These are phyloP conservation scores for Beauveria australis DNA, from an alignment of 2,329 filamentous ascomycete species.

Conservation along the genomic window DNA sequence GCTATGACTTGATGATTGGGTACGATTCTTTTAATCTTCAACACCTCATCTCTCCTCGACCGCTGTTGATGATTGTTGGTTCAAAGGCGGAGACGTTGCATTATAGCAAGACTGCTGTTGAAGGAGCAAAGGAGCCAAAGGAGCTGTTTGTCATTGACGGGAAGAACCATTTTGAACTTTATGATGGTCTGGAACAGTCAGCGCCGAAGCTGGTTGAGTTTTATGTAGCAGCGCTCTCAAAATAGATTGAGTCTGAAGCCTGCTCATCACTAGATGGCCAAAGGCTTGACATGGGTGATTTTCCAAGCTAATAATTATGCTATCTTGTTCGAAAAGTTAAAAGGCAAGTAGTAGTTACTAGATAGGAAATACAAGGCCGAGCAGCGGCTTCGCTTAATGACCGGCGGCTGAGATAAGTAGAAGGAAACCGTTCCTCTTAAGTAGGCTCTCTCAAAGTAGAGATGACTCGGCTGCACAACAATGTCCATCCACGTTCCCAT, in stretches of 20 bases:
- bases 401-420: too few species aligned
- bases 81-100: not conserved
- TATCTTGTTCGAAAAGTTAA: too few species aligned
- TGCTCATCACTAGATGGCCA: too few species aligned
- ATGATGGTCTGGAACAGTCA: conserved; percentile 14
- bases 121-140: conserved; percentile 14
- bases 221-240: not conserved
- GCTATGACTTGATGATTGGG: not conserved
- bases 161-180: conserved; percentile 14
- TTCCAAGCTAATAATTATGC: too few species aligned
- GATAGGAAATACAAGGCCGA: too few species aligned
- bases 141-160: conserved; percentile 14
- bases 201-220: conserved; percentile 12
- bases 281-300: too few species aligned
- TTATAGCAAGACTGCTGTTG: conserved; percentile 10
- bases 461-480: too few species aligned
- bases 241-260: not conserved
- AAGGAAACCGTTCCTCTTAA: too few species aligned
- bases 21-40: not conserved
- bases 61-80: conserved; percentile 2
- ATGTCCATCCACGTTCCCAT: too few species aligned
- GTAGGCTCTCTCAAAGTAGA: too few species aligned
- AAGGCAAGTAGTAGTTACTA: too few species aligned
- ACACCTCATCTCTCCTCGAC: not conserved
- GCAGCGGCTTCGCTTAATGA: too few species aligned